These are phyloP conservation scores for Escovopsis sp. DNA, from an alignment of 2,329 filamentous ascomycete species.

Conservation along the genomic window DNA sequence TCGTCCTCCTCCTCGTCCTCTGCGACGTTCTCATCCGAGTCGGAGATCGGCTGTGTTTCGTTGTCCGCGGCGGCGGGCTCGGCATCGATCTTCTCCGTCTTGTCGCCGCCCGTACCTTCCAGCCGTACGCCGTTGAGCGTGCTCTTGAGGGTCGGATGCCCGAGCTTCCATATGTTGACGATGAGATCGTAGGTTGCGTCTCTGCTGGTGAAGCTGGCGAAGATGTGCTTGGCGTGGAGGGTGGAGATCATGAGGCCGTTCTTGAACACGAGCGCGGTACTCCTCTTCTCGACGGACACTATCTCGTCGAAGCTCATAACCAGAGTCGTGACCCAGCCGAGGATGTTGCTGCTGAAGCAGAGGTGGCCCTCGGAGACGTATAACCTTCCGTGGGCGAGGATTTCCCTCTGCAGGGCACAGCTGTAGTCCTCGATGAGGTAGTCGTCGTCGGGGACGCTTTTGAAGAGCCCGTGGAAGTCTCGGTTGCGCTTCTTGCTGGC, in stretches of 20 bases:
- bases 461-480: constrained; percentile 86
- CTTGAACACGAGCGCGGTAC: constrained; percentile 86
- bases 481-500: constrained; percentile 92
- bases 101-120: constrained; percentile 72
- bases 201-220: constrained; percentile 85
- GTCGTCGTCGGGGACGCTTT: constrained; percentile 94
- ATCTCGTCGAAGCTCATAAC: constrained; percentile 98
- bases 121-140: constrained; percentile 79
- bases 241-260: constrained; percentile 97
- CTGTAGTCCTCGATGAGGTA: constrained; percentile 98
- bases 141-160: constrained; percentile 81
- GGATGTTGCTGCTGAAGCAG: constrained; percentile 97
- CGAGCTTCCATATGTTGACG: constrained; percentile 96
- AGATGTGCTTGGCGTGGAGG: constrained; percentile 85
- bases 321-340: constrained; percentile 93
- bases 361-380: constrained; percentile 96
- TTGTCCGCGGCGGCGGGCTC: constrained; percentile 21
- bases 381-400: constrained; percentile 79
- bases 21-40: constrained; percentile 44
- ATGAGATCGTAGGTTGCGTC: constrained; percentile 96
- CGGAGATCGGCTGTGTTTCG: constrained; percentile 38
- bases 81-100: constrained; percentile 67
- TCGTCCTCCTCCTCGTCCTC: constrained; percentile 58
- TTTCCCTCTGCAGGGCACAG: constrained; percentile 88
- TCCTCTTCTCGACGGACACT: constrained; percentile 92